Percentiles rank a stretch among this genome's conserved stretches.
These are phyloP conservation scores for Mycosphaerelloides madeirae DNA, from an alignment of 2,329 filamentous ascomycete genomes.

Conservation along the genomic window DNA sequence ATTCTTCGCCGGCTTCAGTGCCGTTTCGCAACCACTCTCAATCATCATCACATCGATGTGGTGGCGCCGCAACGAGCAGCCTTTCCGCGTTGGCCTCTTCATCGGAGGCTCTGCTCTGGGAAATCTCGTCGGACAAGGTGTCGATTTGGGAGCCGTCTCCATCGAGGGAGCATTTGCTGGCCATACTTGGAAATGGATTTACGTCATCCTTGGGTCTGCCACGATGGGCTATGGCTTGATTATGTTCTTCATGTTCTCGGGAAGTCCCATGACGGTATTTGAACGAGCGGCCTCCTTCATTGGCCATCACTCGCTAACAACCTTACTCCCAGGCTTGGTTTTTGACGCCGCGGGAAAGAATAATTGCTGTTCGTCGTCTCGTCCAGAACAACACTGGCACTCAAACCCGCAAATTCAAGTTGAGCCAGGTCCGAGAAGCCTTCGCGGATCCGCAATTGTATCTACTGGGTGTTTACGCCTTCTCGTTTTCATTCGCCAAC, in stretches of 20 bases:
- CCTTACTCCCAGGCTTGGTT: too few relatives aligned
- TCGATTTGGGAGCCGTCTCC: background rate
- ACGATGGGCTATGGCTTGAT: constrained; percentile 6
- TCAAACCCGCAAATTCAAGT: too few relatives aligned
- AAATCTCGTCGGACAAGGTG: constrained; percentile 1
- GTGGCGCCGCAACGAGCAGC: constrained; percentile 2
- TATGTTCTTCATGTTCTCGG: constrained; percentile 4
- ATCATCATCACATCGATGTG: constrained; percentile 5
- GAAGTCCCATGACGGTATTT: background rate
- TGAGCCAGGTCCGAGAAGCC: too few relatives aligned
- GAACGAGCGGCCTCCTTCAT: too few relatives aligned
- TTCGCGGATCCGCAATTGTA: too few relatives aligned
- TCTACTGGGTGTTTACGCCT: too few relatives aligned
- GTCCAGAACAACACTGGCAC: too few relatives aligned
- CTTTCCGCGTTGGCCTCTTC: constrained; percentile 1
- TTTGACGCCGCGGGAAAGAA: too few relatives aligned
- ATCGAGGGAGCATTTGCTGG: background rate
- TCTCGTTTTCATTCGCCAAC: too few relatives aligned
- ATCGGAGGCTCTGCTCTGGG: constrained; percentile 3
- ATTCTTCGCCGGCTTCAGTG: background rate
- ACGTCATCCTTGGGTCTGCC: constrained; percentile 6
- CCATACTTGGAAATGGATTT: constrained; percentile 10
- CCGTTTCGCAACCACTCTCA: background rate
- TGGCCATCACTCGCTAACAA: too few relatives aligned
- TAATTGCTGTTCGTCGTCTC: too few relatives aligned